Base-by-base conservation (phyloP, 2,329 filamentous ascomycete species). In the Sporothrix euskadiensis region DNA sequence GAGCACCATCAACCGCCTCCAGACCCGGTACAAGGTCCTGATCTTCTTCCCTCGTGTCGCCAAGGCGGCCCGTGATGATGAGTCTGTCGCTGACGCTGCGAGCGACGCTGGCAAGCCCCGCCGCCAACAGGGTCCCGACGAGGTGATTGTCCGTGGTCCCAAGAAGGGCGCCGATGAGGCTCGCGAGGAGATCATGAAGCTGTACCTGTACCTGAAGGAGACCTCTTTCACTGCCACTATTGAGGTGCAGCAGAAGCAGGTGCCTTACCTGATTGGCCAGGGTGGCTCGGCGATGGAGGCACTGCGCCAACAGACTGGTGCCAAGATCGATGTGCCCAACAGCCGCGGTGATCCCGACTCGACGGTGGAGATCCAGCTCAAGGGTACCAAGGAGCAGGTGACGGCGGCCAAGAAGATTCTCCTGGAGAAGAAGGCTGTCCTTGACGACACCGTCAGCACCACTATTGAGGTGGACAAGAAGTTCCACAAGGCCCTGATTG, bases 391-490 rank as follows among this genome's bases (percentile, higher is more conserved):
- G 85, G 86, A 92, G 77, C 92, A 96, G 80, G 96, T 99, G 69
- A 91, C 94, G 68, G 92, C 94, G 77, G 95, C 96, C 4, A 96
- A 96, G 88, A 96, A 96, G 84, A 84, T 96, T 69, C 87, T 99
- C 32, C 90, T 95, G 81, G 92, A 96, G 83, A 94, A 94, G 83
- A 91, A 92, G 72, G 91, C 91, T 75, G 87, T 94, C 26, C 98
- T 98, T 78, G 94, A 98, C 78, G 91, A 96, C 76, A 97, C 93
- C n/a, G 87, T 98, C 69, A 89, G 91, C 19, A 90, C 91, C 83
- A 94, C 90, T 14, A 85, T 99, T 68, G 92, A 97, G 47, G 90
- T 99, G n/a, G 94, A 98, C 78, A 93, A 94, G 85, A 97, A 97
- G 85, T 90, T 96, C 82, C 96, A 99, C 84, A 91, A 92, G 83